phyloP scores from a whole-genome alignment of 2,329 filamentous ascomycete species.

The Phialophora macrospora region DNA sequence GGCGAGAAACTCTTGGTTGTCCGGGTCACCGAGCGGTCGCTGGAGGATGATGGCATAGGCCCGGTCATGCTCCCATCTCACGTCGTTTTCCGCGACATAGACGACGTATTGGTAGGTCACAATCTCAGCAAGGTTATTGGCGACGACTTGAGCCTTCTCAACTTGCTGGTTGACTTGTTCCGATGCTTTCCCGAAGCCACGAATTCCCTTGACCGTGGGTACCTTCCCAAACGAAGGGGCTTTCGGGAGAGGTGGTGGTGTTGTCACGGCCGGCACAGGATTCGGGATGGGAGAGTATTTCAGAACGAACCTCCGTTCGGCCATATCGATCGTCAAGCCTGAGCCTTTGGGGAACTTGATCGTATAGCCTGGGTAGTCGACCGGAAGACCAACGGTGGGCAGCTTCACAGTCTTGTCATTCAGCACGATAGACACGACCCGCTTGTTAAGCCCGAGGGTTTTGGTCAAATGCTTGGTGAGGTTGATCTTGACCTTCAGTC shows the following conservation, averaged over 20 bases:
- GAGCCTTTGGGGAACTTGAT: conserved; percentile 7
- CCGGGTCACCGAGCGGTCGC: neutral
- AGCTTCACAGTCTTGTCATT: conserved; percentile 7
- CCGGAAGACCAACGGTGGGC: conserved; percentile 1
- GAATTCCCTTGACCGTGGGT: neutral
- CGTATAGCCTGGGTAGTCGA: conserved; percentile 4
- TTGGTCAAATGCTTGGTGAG: conserved; percentile 9
- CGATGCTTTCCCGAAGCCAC: neutral
- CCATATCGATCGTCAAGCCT: conserved; percentile 5
- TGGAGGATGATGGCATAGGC: conserved; percentile 8
- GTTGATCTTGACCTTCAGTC: conserved; percentile 7
- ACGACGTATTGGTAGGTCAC: conserved; percentile 7
- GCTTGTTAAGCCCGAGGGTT: conserved; percentile 4
- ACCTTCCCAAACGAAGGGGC: conserved; percentile 6
- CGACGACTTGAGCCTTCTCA: neutral
- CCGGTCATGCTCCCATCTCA: conserved; percentile 3
- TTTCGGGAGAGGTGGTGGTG: conserved; percentile 2
- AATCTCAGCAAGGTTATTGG: neutral
- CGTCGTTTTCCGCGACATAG: neutral
- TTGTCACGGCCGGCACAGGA: neutral
- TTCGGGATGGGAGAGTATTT: conserved; percentile 1
- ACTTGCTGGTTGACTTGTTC: conserved; percentile 1
- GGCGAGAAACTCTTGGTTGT: neutral
- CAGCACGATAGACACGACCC: conserved; percentile 2
- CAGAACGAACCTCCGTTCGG: neutral